These are phyloP conservation scores for Pseudogymnoascus sp. DNA, from an alignment of 2,329 filamentous ascomycete genomes.

Conservation along the genomic window DNA sequence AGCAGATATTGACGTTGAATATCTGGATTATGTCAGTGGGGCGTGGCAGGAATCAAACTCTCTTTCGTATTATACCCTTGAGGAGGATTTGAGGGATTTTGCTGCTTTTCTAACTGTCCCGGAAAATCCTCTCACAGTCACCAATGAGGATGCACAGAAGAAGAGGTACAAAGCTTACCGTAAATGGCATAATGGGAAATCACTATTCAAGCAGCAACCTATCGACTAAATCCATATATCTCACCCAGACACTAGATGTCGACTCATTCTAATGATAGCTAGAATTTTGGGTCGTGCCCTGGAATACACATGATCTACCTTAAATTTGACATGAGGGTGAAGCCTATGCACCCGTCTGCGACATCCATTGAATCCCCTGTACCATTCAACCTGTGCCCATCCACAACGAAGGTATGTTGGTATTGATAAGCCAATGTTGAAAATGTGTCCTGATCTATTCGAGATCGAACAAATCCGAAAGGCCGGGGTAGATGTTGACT, in stretches of 20 bases:
- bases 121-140: slow-evolving; percentile 80
- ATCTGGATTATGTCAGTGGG: slow-evolving; percentile 69
- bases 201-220: slow-evolving; percentile 85
- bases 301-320: background rate
- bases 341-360: background rate
- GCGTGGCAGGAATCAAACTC: slow-evolving; percentile 48
- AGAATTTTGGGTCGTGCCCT: background rate
- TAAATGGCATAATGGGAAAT: slow-evolving; percentile 92
- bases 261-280: background rate
- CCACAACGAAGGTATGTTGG: background rate
- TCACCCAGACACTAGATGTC: background rate
- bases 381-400: background rate
- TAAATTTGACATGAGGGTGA: background rate
- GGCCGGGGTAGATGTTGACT: background rate
- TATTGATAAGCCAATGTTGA: background rate
- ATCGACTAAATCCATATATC: slow-evolving; percentile 31
- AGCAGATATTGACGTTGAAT: slow-evolving; percentile 55
- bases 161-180: slow-evolving; percentile 95
- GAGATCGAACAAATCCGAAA: background rate
- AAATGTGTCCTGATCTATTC: background rate
- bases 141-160: slow-evolving; percentile 77
- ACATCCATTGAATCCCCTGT: background rate
- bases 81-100: slow-evolving; percentile 66
- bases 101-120: slow-evolving; percentile 66
- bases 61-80: slow-evolving; percentile 31